Base-by-base conservation (phyloP, 495 filamentous ascomycete species). In the Xeromyces bisporus region DNA sequence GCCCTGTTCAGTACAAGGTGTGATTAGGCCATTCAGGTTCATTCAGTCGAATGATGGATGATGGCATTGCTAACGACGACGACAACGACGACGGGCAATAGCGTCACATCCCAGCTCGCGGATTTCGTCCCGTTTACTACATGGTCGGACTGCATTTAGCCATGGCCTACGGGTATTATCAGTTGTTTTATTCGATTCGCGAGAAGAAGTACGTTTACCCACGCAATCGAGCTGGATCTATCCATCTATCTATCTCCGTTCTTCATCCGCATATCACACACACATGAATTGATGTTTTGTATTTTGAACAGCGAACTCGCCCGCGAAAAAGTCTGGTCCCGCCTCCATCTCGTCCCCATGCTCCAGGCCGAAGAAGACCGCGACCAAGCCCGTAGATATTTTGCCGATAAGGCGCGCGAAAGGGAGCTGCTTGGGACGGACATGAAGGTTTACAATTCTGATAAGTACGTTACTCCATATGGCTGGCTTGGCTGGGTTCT, bases 351-450 rank as follows among this genome's bases (percentile, higher is more conserved):
- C 29, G 84, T 84, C 48, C 89, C 89, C 18, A 55, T 89, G 39
- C 74, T 97, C 31, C 86, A 94, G 48, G 89, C 89, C 33, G 89
- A 97, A 50, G 80, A 87, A 47, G 89, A 97, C 62, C 77, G 89
- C 28, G 89, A 97, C 61, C 74, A 81, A 48, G 85, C 91, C 41
- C 69, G 89, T 28, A 60, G 86, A 40, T 65, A 84, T 48, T 72
- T 73, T 33, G 89, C 91, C 29, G 80, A 92, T 47, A 71, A 82
- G 65, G 80, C 72, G 34, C 65, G 89, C 26, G 91, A 94, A 69
- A 81, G 81, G 69, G 75, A 81, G 58, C 62, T 97, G 32, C 44
- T 94, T 41, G 87, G 87, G 17, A 66, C 69, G 40, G 79, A 87
- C 55, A 65, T 64, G 15, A 73, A 71, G 46, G 69, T 89, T 18